phyloP scores from a whole-genome alignment of 495 filamentous ascomycete species.

The Geoglossum glabrum region DNA sequence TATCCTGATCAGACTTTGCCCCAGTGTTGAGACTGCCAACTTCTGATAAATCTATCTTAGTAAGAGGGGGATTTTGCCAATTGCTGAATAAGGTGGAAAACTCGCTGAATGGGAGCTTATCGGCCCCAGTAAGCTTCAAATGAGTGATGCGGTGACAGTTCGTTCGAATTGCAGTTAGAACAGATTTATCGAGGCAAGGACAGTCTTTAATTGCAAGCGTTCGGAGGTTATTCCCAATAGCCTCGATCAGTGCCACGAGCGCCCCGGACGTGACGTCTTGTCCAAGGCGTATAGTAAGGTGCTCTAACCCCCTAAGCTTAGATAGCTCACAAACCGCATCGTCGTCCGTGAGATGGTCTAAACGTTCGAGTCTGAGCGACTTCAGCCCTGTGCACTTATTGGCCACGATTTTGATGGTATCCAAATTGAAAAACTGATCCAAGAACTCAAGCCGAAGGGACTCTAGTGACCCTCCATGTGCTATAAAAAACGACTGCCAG shows the following conservation, averaged over 20 bases:
- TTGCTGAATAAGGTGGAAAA: conserved; percentile 47
- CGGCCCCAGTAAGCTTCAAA: conserved; percentile 56
- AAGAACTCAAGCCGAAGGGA: conserved; percentile 46
- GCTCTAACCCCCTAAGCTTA: conserved; percentile 36
- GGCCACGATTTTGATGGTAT: conserved; percentile 36
- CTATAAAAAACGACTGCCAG: conserved; percentile 45
- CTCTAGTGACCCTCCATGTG: conserved; percentile 39
- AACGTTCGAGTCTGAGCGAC: conserved; percentile 51
- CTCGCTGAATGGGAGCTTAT: conserved; percentile 49
- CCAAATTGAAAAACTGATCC: conserved; percentile 52
- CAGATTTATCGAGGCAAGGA: conserved; percentile 32
- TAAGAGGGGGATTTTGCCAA: conserved; percentile 53
- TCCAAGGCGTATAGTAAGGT: conserved; percentile 37
- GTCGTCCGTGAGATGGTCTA: conserved; percentile 30
- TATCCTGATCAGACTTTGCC: conserved; percentile 14
- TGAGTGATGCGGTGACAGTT: conserved; percentile 49
- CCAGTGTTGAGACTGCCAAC: conserved; percentile 54
- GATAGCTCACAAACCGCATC: conserved; percentile 30
- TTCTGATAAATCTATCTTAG: conserved; percentile 48
- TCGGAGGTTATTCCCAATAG: conserved; percentile 36
- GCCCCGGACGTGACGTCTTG: conserved; percentile 25
- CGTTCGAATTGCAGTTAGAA: conserved; percentile 44
- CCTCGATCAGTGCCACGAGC: conserved; percentile 38
- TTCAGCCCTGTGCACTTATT: conserved; percentile 39
- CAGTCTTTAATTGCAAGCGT: conserved; percentile 56